Evolutionary conservation across 805 yeast genomes (phyloP).

Genomic region (Zygosaccharomyces bailii): DNA sequence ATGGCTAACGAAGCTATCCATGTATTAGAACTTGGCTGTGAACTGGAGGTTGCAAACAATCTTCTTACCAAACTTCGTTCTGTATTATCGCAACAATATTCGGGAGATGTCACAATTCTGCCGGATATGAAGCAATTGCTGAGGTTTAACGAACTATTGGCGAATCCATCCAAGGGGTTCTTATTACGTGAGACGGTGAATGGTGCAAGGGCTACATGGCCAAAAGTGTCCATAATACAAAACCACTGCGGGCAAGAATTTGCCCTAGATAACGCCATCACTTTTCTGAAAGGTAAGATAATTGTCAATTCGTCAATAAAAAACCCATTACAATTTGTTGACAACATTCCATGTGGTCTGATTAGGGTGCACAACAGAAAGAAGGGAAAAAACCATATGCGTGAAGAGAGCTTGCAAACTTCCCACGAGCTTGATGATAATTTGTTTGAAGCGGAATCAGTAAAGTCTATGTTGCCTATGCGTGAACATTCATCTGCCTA

Average conservation of each 20-base stretch:
- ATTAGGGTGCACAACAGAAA: constrained; percentile 10
- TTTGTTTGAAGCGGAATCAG: constrained; percentile 25
- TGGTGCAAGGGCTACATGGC: constrained; percentile 95
- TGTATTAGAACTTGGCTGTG: constrained; percentile 65
- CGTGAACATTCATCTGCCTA: constrained; percentile 20
- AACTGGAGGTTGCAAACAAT: constrained; percentile 72
- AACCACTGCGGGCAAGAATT: constrained; percentile 91
- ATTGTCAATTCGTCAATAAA: constrained; percentile 40
- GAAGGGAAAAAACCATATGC: constrained; percentile 5
- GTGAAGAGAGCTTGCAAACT: constrained; percentile 9
- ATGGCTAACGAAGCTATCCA: constrained; percentile 72
- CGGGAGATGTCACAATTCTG: constrained; percentile 90
- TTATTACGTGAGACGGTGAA: constrained; percentile 59
- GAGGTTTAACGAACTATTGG: constrained; percentile 61
- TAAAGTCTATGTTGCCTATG: constrained; percentile 23
- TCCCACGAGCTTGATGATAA: constrained; percentile 23
- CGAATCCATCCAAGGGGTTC: constrained; percentile 80
- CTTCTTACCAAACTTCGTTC: constrained; percentile 70
- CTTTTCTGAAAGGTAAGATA: constrained; percentile 58
- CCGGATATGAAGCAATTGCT: constrained; percentile 61
- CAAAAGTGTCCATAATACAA: constrained; percentile 75
- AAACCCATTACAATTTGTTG: constrained; percentile 32
- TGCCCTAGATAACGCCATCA: constrained; percentile 76
- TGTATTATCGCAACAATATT: constrained; percentile 77
- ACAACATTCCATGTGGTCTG: constrained; percentile 17